These are phyloP conservation scores for Coemansia sp. DNA, from an alignment of 192 early-diverging fungal genomes.

Conservation along the genomic window DNA sequence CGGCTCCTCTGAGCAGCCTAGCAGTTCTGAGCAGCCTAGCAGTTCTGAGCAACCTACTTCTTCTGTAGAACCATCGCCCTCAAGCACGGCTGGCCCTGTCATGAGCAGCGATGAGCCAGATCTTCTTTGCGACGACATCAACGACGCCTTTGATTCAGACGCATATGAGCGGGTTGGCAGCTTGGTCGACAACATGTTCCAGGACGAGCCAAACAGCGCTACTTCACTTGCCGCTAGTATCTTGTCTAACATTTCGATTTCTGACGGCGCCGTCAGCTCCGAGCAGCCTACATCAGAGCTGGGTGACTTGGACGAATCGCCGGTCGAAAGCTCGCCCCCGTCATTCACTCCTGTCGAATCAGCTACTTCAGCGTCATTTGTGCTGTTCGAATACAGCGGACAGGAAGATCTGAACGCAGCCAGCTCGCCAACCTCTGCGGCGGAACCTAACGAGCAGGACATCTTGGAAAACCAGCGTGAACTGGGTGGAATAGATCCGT, in stretches of 20 bases:
- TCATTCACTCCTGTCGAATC: too few relatives aligned
- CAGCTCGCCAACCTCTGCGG: too few relatives aligned
- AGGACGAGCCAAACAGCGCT: not conserved
- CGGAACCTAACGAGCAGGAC: too few relatives aligned
- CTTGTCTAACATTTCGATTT: not conserved
- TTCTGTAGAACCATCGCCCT: too few relatives aligned
- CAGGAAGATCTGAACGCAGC: too few relatives aligned
- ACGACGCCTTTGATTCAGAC: not conserved
- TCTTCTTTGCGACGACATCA: not conserved
- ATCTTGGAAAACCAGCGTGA: too few relatives aligned
- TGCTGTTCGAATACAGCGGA: not conserved
- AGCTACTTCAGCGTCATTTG: not conserved
- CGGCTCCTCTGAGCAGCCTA: not conserved
- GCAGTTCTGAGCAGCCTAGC: too few relatives aligned
- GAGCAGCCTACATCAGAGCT: not conserved
- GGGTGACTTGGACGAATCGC: too few relatives aligned
- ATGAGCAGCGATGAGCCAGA: conserved; percentile 7
- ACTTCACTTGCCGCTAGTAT: not conserved
- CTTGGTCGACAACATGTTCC: not conserved
- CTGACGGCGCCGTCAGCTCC: not conserved
- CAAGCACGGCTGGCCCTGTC: not conserved
- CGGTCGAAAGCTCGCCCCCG: too few relatives aligned
- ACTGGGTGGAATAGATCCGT: too few relatives aligned
- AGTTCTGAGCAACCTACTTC: too few relatives aligned
- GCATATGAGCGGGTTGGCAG: not conserved